Base-by-base conservation (phyloP, 371 early-diverging fungal genomes). In the Actinomucor elegans region DNA sequence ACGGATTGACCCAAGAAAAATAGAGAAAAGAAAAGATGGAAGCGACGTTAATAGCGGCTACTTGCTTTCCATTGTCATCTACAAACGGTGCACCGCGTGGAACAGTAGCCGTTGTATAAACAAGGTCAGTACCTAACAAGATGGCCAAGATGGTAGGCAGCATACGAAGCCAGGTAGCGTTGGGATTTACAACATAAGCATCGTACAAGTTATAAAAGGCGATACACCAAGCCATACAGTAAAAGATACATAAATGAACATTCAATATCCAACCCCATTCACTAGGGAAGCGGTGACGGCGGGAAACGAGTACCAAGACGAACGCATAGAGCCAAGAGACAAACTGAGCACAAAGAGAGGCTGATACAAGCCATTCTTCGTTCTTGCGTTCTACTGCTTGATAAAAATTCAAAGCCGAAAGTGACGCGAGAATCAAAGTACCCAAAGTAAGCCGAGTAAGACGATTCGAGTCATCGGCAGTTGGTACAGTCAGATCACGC, bases 191-290 rank as follows among this genome's bases (percentile, higher is more conserved):
- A 5, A 48, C 31, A 29, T 40, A 11, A 9, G 55, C 47, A 24
- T 21, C 35, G 35, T 64, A 62, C 1, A 61, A 1, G 29, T 35
- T 12, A 50, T 64, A 55, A 3, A 67, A 12, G 4, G 61, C 27
- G 3, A 56, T 46, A 27, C 38, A 35, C 57, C 52, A 68, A 0
- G 51, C 28, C 3, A 57, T 29, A 11, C 38, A 38, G 34, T 64
- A 76, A 31, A 71, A 50, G 10, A 67, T 43, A 34, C 52, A 64
- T 2, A 77, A 42, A 37, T 77, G 77, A n/a, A 65, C 59, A 38
- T 77, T 73, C 15, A 69, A 29, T 8, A 56, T 59, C 70, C 70
- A 69, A 10, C 66, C 70, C 70, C 63, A 62, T 11, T 55, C 26
- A 17, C 52, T 62, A 9, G 70, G 70, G n/a, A 69, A 34, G 0